These are phyloP conservation scores for Eucalyptus regnans DNA, from an alignment of 345 rosid species.

Conservation along the genomic window DNA sequence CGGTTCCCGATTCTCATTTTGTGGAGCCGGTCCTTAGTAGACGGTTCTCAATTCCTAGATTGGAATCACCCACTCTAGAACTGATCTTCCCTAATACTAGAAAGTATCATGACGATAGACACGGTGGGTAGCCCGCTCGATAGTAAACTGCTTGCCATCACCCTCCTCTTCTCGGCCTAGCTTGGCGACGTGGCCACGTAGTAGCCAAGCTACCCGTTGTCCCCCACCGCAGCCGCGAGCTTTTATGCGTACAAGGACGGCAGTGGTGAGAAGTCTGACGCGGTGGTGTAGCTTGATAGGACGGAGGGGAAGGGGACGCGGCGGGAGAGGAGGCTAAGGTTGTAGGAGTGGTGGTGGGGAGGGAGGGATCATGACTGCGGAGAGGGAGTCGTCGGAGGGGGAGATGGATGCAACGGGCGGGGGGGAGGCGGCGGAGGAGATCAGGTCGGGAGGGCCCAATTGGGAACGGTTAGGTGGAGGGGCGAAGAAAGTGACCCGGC, in stretches of 20 bases:
- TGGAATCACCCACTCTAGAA: too few species aligned
- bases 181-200: rapidly evolving
- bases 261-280: neutral
- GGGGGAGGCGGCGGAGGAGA: neutral
- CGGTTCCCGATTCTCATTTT: neutral
- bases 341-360: neutral
- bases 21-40: neutral
- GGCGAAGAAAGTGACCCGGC: neutral
- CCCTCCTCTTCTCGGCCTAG: neutral
- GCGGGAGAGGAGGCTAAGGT: neutral
- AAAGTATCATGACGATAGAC: neutral
- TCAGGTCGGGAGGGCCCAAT: neutral
- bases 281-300: neutral
- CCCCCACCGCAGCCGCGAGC: neutral
- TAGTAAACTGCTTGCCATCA: neutral
- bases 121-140: neutral
- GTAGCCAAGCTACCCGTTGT: neutral
- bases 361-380: neutral
- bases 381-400: neutral
- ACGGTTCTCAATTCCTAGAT: too few species aligned
- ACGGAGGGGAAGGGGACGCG: neutral
- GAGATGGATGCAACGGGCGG: neutral
- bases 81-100: too few species aligned
- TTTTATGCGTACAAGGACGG: neutral
- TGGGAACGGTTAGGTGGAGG: neutral